Percentiles rank a stretch among this genome's conserved stretches.
phyloP scores from a whole-genome alignment of 2,329 filamentous ascomycete genomes.

The Trichoderma atrobrunneum region DNA sequence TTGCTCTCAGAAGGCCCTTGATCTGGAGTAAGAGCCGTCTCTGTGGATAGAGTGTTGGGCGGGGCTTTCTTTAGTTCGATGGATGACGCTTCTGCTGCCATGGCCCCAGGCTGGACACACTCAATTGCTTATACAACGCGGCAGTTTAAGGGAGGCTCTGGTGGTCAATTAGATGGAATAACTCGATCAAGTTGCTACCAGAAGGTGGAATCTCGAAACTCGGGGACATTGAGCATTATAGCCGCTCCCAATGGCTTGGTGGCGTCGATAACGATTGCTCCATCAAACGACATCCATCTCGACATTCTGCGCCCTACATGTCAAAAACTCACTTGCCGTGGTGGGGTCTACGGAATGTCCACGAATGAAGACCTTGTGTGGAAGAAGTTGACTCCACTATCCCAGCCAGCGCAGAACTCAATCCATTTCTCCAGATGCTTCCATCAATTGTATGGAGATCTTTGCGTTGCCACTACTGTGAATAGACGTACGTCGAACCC shows the following conservation, averaged over 20 bases:
- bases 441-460: not conserved
- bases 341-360: not conserved
- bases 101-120: not conserved
- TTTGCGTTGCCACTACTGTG: not conserved
- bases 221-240: not conserved
- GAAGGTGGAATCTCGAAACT: not conserved
- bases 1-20: not conserved
- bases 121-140: not conserved
- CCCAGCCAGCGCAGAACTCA: not conserved
- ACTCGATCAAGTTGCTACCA: not conserved
- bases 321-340: not conserved
- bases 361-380: not conserved
- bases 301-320: conserved; percentile 3
- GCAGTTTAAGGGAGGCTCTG: not conserved
- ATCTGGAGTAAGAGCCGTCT: not conserved
- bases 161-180: not conserved
- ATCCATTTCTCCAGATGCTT: not conserved
- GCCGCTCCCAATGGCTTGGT: not conserved
- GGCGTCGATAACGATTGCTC: not conserved
- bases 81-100: not conserved
- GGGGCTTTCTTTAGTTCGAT: not conserved
- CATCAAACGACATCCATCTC: not conserved
- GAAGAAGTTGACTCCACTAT: not conserved
- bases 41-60: not conserved
- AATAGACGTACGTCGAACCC: not conserved